Evolutionary conservation across 2,329 filamentous ascomycete genomes (phyloP).

Genomic region (Diaporthe batatas): DNA sequence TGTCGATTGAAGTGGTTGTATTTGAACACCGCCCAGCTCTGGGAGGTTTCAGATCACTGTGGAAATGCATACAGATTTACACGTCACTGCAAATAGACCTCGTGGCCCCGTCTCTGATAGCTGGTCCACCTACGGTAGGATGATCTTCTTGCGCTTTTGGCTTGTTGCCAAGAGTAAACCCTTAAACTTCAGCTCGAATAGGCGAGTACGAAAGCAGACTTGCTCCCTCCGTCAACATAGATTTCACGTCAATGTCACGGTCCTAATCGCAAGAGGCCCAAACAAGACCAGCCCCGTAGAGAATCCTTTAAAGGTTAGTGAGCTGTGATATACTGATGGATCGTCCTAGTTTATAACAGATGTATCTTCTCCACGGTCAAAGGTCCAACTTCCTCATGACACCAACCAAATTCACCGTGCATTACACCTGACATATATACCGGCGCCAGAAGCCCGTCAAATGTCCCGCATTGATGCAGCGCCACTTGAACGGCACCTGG

Average conservation of each 20-base stretch:
- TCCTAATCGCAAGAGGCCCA: background rate
- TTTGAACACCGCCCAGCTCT: too few relatives aligned
- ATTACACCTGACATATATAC: conserved; percentile 1
- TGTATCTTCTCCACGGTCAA: background rate
- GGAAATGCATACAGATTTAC: too few relatives aligned
- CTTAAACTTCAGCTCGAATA: background rate
- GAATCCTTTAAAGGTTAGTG: too few relatives aligned
- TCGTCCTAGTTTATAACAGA: background rate
- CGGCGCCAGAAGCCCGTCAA: too few relatives aligned
- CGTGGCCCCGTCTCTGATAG: background rate
- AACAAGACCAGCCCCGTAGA: background rate
- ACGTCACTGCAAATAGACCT: background rate
- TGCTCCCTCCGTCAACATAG: background rate
- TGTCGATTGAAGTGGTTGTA: background rate
- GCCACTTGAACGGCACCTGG: background rate
- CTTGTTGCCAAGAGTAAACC: background rate
- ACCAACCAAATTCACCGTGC: background rate
- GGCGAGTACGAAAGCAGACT: background rate
- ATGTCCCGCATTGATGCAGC: background rate
- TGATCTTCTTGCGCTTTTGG: background rate
- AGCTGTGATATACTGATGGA: too few relatives aligned
- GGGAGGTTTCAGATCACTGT: background rate
- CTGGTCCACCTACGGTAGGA: background rate
- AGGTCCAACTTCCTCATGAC: fast-evolving
- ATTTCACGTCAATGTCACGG: background rate